Conservation (phyloP, 192 early-diverging fungal species). For the Fimicolochytrium jonesii region DNA sequence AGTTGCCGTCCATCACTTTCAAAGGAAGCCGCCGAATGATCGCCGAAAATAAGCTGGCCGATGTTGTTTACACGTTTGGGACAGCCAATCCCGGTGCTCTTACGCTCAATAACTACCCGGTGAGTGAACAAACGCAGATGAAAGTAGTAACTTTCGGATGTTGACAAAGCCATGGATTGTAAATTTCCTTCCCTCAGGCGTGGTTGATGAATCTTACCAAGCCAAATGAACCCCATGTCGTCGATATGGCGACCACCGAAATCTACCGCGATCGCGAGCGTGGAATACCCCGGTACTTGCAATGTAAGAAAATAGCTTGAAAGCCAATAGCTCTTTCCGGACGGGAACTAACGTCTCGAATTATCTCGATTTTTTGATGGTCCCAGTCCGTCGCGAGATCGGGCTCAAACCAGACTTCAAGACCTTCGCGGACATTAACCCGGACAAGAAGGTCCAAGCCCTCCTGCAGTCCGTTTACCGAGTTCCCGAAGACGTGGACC, state of each 20-base stretch:
- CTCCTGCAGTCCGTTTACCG: constrained; percentile 15
- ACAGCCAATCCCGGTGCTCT: constrained; percentile 25
- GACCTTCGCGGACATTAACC: constrained; percentile 24
- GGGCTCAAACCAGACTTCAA: constrained; percentile 5
- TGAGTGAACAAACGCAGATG: too few relatives aligned
- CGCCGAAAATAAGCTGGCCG: constrained; percentile 1
- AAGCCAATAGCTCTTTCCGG: too few relatives aligned
- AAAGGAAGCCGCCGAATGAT: constrained; percentile 10
- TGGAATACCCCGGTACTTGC: constrained; percentile 26
- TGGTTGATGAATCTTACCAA: too few relatives aligned
- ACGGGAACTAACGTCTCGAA: too few relatives aligned
- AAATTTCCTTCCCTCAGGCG: constrained; percentile 1
- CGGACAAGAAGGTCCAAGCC: constrained; percentile 1
- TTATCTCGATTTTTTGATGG: too few relatives aligned
- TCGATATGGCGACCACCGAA: constrained; percentile 31
- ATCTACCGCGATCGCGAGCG: constrained; percentile 33
- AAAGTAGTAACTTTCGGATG: too few relatives aligned
- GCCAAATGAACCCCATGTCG: constrained; percentile 6
- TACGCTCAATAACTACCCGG: constrained; percentile 33
- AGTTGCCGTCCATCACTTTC: constrained; percentile 18
- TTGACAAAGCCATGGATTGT: constrained; percentile 19
- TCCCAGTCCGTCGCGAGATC: constrained; percentile 18
- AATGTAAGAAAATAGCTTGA: too few relatives aligned
- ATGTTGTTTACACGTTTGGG: constrained; percentile 31
- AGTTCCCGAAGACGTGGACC: constrained; percentile 27